A percentile compares a stretch with the other conserved stretches of the same genome.
Evolutionary conservation across 495 filamentous ascomycete species (phyloP).

Genomic region (Penicillium canescens): DNA sequence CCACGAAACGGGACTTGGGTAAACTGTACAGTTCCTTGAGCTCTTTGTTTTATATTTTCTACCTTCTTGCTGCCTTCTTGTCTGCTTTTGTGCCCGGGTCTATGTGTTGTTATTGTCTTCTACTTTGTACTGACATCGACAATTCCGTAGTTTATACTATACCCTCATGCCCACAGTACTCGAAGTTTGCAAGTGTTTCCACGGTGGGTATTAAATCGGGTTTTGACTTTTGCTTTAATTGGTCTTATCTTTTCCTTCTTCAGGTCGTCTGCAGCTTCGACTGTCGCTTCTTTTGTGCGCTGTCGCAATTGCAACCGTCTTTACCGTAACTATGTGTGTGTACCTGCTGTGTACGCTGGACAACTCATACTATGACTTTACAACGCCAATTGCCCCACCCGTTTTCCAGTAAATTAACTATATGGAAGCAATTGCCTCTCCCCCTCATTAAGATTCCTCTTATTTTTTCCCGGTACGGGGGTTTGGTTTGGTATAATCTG

Average conservation of each 20-base stretch:
- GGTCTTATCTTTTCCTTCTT: conserved; percentile 13
- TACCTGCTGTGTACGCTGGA: conserved; percentile 15
- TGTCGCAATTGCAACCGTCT: conserved; percentile 26
- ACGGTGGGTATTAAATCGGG: conserved; percentile 10
- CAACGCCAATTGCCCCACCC: conserved; percentile 25
- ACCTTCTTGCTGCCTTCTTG: too few relatives aligned
- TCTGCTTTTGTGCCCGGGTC: too few relatives aligned
- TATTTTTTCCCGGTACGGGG: conserved; percentile 12
- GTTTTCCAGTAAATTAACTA: conserved; percentile 16
- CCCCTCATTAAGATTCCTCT: conserved; percentile 15
- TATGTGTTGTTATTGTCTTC: too few relatives aligned
- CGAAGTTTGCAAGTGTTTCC: conserved; percentile 4
- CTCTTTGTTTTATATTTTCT: neutral
- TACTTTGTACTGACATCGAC: too few relatives aligned
- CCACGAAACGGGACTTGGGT: conserved; percentile 8
- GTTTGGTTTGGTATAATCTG: conserved; percentile 17
- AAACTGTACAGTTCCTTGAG: neutral
- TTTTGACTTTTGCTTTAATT: conserved; percentile 3
- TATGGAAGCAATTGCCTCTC: conserved; percentile 12
- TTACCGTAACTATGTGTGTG: neutral
- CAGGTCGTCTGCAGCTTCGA: conserved; percentile 14
- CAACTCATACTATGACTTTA: conserved; percentile 17
- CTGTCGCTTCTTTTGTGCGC: conserved; percentile 8
- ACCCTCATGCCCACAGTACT: conserved; percentile 1
- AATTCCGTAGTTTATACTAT: conserved; percentile 9